Conservation (phyloP, 805 yeast species). For the Zygoascus tannicola region DNA sequence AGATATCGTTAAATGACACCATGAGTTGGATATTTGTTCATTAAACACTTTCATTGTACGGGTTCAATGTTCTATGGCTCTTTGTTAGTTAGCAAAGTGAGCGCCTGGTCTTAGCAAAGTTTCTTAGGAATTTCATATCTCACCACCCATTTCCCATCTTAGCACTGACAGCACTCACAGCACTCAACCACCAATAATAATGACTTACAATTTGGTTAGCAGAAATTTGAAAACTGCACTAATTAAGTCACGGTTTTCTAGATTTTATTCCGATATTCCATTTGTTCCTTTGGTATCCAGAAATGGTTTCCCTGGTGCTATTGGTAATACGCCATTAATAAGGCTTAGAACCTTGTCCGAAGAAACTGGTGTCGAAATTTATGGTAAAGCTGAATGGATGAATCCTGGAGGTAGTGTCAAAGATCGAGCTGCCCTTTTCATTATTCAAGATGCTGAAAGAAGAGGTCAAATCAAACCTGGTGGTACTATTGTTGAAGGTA, state of each 20-base stretch:
- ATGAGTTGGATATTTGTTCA: neutral
- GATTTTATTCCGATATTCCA: constrained; percentile 29
- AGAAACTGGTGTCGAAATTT: constrained; percentile 60
- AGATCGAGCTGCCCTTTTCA: constrained; percentile 77
- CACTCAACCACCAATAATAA: no score
- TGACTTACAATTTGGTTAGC: no score
- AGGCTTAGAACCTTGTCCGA: constrained; percentile 47
- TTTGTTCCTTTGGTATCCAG: constrained; percentile 59
- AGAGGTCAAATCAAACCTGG: constrained; percentile 50
- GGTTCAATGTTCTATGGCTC: no score
- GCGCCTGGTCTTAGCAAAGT: no score
- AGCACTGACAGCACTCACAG: no score
- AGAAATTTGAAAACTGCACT: no score
- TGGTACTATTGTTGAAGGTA: constrained; percentile 85
- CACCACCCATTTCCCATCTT: no score
- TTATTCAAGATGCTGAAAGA: constrained; percentile 70
- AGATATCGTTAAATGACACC: constrained; percentile 11
- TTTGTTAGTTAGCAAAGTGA: no score
- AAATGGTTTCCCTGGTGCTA: constrained; percentile 68
- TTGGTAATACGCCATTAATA: constrained; percentile 88
- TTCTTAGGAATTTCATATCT: no score
- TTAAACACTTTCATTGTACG: constrained; percentile 2
- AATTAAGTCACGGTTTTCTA: no score
- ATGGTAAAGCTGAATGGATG: constrained; percentile 86
- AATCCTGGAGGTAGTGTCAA: constrained; percentile 92